phyloP scores from a whole-genome alignment of 1,284 basidiomycete species.

The Trametes versicolor region DNA sequence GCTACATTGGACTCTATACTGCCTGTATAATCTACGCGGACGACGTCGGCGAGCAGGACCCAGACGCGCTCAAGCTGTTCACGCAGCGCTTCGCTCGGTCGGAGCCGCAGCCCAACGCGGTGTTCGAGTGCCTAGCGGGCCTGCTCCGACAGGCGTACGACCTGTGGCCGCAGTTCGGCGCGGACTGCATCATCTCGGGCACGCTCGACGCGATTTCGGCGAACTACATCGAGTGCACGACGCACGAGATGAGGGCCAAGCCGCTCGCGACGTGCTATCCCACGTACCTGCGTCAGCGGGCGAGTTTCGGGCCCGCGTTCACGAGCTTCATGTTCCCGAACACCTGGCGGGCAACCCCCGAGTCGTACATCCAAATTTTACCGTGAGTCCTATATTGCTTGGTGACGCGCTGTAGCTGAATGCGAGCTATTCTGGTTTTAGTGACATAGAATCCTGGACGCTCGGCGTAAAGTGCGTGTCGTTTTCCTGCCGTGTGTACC shows the following conservation, averaged over 20 bases:
- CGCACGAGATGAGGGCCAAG: constrained; percentile 18
- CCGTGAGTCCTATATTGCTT: constrained; percentile 18
- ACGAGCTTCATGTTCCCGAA: constrained; percentile 32
- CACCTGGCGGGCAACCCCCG: constrained; percentile 19
- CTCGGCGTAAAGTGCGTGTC: constrained; percentile 28
- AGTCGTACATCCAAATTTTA: constrained; percentile 30
- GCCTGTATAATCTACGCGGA: constrained; percentile 16
- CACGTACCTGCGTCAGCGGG: constrained; percentile 26
- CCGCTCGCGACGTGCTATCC: constrained; percentile 27
- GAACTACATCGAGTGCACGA: constrained; percentile 31
- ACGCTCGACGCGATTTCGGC: constrained; percentile 29
- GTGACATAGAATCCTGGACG: constrained; percentile 32
- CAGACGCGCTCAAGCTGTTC: constrained; percentile 4
- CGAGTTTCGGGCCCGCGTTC: constrained; percentile 30
- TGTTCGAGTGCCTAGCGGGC: constrained; percentile 28
- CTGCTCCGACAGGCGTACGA: constrained; percentile 19
- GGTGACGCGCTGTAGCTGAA: neutral
- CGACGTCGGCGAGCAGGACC: constrained; percentile 13
- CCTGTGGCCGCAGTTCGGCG: constrained; percentile 27
- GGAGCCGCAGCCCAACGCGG: constrained; percentile 22
- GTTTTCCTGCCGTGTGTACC: too few relatives aligned
- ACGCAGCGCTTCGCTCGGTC: constrained; percentile 14
- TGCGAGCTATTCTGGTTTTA: too few relatives aligned
- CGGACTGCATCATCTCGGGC: constrained; percentile 29
- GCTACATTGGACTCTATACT: constrained; percentile 13